These are phyloP conservation scores for Chrysopogon serrulatus DNA, from an alignment of 176 grass and related monocot species.

Conservation along the genomic window DNA sequence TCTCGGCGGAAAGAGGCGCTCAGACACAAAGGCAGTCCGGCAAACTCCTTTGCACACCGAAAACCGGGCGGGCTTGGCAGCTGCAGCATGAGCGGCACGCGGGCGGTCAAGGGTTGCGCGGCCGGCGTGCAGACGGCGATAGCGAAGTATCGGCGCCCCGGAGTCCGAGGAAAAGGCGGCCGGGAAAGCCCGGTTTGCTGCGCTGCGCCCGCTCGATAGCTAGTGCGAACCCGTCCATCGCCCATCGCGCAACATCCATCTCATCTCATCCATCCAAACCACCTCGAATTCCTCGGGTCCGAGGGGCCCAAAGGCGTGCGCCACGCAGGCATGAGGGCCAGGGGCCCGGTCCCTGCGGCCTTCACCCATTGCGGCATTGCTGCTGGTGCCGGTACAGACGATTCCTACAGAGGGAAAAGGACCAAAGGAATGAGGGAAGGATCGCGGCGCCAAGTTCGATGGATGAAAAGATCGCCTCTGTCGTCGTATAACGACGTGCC, in stretches of 20 bases:
- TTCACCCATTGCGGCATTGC: too few relatives aligned
- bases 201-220: too few relatives aligned
- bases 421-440: too few relatives aligned
- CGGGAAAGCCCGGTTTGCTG: neutral
- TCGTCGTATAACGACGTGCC: neutral
- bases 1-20: neutral
- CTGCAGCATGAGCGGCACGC: too few relatives aligned
- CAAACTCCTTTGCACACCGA: neutral
- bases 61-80: neutral
- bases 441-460: neutral
- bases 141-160: neutral
- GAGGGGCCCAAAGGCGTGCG: too few relatives aligned
- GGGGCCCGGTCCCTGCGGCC: too few relatives aligned
- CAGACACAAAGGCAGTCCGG: neutral
- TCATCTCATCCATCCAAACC: too few relatives aligned
- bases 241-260: too few relatives aligned
- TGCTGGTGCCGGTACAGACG: neutral
- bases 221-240: neutral
- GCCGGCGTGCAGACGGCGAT: neutral
- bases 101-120: neutral
- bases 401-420: too few relatives aligned
- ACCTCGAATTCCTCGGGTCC: slow-evolving; percentile 16
- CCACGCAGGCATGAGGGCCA: too few relatives aligned
- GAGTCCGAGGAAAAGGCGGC: neutral
- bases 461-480: neutral